These are phyloP conservation scores for Epichloe coenophiala DNA, from an alignment of 2,329 filamentous ascomycete genomes.

Conservation along the genomic window DNA sequence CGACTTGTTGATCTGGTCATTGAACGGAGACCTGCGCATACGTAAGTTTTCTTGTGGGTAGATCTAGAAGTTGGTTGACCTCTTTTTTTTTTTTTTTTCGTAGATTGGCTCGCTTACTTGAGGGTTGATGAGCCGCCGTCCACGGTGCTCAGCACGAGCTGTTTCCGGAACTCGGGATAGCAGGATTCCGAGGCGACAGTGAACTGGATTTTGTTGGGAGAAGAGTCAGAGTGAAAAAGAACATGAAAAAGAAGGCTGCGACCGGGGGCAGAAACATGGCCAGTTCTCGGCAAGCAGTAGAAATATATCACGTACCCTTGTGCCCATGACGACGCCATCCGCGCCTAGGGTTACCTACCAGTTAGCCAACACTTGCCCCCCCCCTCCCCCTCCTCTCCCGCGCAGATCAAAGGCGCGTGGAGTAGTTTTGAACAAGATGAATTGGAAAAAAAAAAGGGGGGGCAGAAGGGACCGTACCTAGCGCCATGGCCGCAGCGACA, in stretches of 20 bases:
- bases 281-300: not conserved
- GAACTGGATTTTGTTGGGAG: conserved; percentile 19
- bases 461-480: conserved; percentile 35
- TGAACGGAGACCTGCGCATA: conserved; percentile 22
- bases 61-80: not conserved
- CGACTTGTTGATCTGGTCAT: conserved; percentile 26
- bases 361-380: not conserved
- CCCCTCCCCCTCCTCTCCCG: too few relatives aligned
- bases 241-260: too few relatives aligned
- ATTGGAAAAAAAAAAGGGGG: not conserved
- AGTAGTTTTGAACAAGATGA: too few relatives aligned
- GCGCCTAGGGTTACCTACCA: conserved; percentile 16
- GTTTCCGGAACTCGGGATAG: conserved; percentile 26
- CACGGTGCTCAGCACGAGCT: conserved; percentile 24
- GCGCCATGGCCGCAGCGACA: conserved; percentile 38
- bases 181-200: conserved; percentile 28
- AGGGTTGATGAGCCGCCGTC: conserved; percentile 32
- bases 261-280: not conserved
- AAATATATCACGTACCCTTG: conserved; percentile 17
- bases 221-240: not conserved
- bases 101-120: conserved; percentile 21
- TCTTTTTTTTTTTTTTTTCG: too few relatives aligned
- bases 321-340: conserved; percentile 31
- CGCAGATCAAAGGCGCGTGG: too few relatives aligned
- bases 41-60: too few relatives aligned